phyloP scores from a whole-genome alignment of 306 rosid genomes.

The Castanospermum australe region DNA sequence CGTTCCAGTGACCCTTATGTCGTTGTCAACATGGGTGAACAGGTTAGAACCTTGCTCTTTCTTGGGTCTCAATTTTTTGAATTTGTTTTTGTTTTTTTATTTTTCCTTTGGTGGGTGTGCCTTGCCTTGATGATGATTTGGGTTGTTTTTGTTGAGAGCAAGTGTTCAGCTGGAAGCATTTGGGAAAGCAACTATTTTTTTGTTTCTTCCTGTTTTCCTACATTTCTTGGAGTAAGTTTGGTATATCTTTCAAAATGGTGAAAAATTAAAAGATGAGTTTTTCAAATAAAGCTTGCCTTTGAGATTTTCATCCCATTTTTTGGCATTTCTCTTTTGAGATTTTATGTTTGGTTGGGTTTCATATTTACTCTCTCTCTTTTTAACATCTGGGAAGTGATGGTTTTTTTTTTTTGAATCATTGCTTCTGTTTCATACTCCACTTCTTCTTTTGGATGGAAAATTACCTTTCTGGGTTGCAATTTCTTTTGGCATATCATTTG shows the following conservation, averaged over 20 bases:
- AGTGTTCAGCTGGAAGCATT: background rate
- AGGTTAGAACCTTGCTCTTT: slow-evolving; percentile 36
- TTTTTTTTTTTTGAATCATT: background rate
- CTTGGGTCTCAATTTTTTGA: background rate
- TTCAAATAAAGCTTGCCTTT: too few species aligned
- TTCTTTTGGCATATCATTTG: background rate
- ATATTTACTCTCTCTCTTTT: background rate
- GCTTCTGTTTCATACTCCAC: background rate
- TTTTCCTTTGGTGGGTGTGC: background rate
- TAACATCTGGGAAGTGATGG: background rate
- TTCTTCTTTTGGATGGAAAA: background rate
- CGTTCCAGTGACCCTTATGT: slow-evolving; percentile 81
- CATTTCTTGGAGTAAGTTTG: background rate
- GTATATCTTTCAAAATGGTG: too few species aligned
- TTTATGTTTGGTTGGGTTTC: background rate
- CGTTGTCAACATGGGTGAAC: slow-evolving; percentile 44
- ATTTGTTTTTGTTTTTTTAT: background rate
- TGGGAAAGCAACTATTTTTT: background rate
- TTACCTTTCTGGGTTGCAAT: background rate
- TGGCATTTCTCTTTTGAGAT: background rate
- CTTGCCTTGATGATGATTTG: background rate
- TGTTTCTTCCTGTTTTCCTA: background rate
- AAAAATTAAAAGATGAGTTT: too few species aligned
- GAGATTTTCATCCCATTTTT: too few species aligned
- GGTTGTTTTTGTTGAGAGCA: background rate